Base-by-base conservation (phyloP, 1,284 basidiomycete genomes). In the Termitomyces sp. region DNA sequence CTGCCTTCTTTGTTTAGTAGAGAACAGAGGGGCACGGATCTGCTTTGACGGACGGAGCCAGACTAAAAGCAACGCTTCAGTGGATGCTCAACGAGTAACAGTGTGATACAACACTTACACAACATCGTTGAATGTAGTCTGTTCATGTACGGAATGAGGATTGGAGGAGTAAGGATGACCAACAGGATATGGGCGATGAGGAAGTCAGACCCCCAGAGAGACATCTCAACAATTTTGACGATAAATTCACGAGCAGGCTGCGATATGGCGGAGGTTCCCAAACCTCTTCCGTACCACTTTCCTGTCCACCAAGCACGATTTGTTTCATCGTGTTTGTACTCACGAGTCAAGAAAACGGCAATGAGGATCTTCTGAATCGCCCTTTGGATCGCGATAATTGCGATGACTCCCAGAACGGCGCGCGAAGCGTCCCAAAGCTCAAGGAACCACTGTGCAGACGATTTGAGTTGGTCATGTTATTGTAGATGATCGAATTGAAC, bases 271-370 rank as follows among this genome's bases (percentile, higher is more conserved):
- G 91, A 89, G 26, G 79, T 80, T 41, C 94, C 95, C 31, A 97
- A 78, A 40, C 92, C 92, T 54, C 93, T 82, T 50, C 94, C 93
- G 68, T 94, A 95, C 94, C 94, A 97, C 72, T 94, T 92, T 69
- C 94, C 94, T n/a, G 93, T 94, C 94, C 94, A 98, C 94, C 94
- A 98, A 7, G 94, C 94, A 58, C 92, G 80, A 74, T 98, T 97
- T 17, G 92, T 94, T 75, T 97, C 94, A 67, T 98, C 95, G 68
- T 95, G 91, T 76, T 97, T 97, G 79, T 89, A 94, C 73, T 98
- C 94, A 69, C 94, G 86, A 40, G 92, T 91, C 50, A 98, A 78
- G 82, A 95, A 93, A 55, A 94, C 87, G 1, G 93, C 82, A 61
- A 98, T 98, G 58, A 97, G 78, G 60, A 95, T 84, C 77, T 98